Base-by-base conservation (phyloP, 257 asterid species). In the Solanum ossicruentum region DNA sequence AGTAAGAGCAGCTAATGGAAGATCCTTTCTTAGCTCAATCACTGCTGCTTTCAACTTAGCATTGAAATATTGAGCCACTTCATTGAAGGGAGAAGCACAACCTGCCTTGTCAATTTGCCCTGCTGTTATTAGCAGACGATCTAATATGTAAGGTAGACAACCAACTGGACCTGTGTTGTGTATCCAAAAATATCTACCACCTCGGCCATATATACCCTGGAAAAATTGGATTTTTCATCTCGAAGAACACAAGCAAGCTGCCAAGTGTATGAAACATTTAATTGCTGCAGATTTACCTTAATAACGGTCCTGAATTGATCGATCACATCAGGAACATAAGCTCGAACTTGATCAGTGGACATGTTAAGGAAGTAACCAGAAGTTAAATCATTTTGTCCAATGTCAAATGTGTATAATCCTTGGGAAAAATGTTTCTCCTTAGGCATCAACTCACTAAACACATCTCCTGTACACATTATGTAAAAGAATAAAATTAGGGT, bases 111-210 rank as follows among this genome's bases (percentile, higher is more conserved):
- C 98, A 2, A 91, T 75, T 84, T 92, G 89, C 8, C 87, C 91
- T 0, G 97, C 92, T 1, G 88, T 84, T 65, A 94, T 80, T 10
- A 72, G 72, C 10, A 93, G 56, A 10, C 90, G 89, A 83, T 91
- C 98, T 84, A 95, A 26, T 5, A 95, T 80, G 26, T 95, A 93
- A 10, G 99, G 92, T 66, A 93, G 89, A 69, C 99, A 96, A 26
- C 99, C 99, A 4, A 91, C 91, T 3, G 99, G 98, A 8, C 98
- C 99, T 7, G 99, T 96, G 82, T 92, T 92, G 86, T 96, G 98
- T 86, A 96, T 91, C 99, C 99, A 95, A 79, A 95, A 96, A n/a
- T 88, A 90, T 87, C 98, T 90, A 13, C 96, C 98, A 39, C 98
- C 98, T 58, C 80, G 77, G 20, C 77, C 84, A 61, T 94, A 88